Evolutionary conservation across 2,329 filamentous ascomycete species (phyloP).

Genomic region (Exophiala alcalophila): DNA sequence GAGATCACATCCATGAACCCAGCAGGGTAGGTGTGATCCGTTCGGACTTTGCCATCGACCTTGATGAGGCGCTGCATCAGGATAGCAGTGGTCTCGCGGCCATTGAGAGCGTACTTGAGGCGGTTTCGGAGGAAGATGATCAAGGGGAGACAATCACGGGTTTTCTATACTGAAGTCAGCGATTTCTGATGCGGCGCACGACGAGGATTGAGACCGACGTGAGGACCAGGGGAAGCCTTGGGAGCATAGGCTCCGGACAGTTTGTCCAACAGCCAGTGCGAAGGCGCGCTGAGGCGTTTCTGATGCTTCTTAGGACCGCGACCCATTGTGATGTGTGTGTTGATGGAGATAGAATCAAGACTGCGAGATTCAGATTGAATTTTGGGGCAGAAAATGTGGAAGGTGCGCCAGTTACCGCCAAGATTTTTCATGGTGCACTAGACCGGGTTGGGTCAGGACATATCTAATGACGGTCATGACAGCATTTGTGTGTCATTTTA

Average conservation of each 20-base stretch:
- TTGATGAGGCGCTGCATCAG: conserved; percentile 99
- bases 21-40: conserved; percentile 93
- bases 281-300: conserved; percentile 98
- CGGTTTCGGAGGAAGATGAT: conserved; percentile 93
- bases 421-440: conserved; percentile 4
- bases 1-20: conserved; percentile 99
- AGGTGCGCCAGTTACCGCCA: conserved; percentile 6
- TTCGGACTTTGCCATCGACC: conserved; percentile 99
- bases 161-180: conserved; percentile 71
- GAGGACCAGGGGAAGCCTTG: conserved; percentile 73
- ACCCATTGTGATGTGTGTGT: conserved; percentile 46
- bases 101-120: conserved; percentile 99
- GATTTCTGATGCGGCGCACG: background rate
- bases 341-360: too few relatives aligned
- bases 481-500: conserved; percentile 9
- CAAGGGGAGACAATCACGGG: conserved; percentile 96
- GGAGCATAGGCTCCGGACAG: conserved; percentile 82
- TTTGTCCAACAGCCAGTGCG: conserved; percentile 99
- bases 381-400: conserved; percentile 6
- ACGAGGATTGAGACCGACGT: conserved; percentile 18
- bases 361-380: too few relatives aligned
- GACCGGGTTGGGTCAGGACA: conserved; percentile 1
- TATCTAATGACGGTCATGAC: too few relatives aligned
- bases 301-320: conserved; percentile 90
- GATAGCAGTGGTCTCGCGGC: conserved; percentile 94